phyloP scores from a whole-genome alignment of 2,329 filamentous ascomycete species.

The Alternaria rosae region DNA sequence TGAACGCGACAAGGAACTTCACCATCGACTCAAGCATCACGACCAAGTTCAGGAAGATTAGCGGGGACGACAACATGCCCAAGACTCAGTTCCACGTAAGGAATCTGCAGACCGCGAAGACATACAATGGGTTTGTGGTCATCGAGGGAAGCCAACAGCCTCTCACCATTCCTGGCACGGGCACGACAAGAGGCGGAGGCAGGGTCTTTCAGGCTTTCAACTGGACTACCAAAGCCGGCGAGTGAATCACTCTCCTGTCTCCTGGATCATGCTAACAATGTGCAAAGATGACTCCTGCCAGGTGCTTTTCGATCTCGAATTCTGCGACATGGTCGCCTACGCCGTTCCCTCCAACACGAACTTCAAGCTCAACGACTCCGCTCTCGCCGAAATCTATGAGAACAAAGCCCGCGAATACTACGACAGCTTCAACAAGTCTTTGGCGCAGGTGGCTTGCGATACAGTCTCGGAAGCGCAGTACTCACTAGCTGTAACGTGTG shows the following conservation, averaged over 20 bases:
- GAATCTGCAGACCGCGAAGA: slow-evolving; percentile 73
- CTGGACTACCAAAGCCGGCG: slow-evolving; percentile 82
- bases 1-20: slow-evolving; percentile 66
- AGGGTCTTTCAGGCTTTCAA: slow-evolving; percentile 73
- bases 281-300: slow-evolving; percentile 77
- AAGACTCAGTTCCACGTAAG: slow-evolving; percentile 90
- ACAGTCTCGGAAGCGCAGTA: slow-evolving; percentile 76
- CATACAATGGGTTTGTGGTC: slow-evolving; percentile 77
- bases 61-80: slow-evolving; percentile 63
- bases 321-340: slow-evolving; percentile 89
- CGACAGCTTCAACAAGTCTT: slow-evolving; percentile 78
- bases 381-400: slow-evolving; percentile 79
- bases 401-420: slow-evolving; percentile 73
- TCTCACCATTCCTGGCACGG: slow-evolving; percentile 48
- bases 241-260: slow-evolving; percentile 38
- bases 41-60: slow-evolving; percentile 66
- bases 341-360: slow-evolving; percentile 83
- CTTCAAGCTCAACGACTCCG: slow-evolving; percentile 65
- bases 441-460: slow-evolving; percentile 87
- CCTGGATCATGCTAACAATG: slow-evolving; percentile 15
- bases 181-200: slow-evolving; percentile 73
- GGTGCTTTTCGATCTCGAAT: slow-evolving; percentile 83
- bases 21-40: slow-evolving; percentile 72
- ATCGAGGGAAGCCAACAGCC: slow-evolving; percentile 64
- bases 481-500: slow-evolving; percentile 79